A percentile compares a stretch with the other conserved stretches of the same genome.
These are phyloP conservation scores for Edaphochlamys debaryana DNA, from an alignment of 139 green algal genomes.

Conservation along the genomic window DNA sequence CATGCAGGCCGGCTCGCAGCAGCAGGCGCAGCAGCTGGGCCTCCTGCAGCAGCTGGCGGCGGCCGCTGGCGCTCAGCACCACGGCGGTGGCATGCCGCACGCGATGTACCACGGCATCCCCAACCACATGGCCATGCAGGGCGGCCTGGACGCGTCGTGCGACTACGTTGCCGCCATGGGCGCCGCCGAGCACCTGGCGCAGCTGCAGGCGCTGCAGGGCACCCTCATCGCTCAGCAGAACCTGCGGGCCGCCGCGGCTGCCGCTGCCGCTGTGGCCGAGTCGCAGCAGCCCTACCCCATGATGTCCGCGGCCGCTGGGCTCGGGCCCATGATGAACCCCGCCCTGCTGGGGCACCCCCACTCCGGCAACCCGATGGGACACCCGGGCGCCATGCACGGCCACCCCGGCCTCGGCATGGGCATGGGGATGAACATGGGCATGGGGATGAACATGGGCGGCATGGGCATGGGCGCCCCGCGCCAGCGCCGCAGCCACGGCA, in stretches of 20 bases:
- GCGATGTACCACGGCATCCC: neutral
- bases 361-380: too few species aligned
- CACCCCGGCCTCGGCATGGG: too few species aligned
- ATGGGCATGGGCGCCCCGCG: neutral
- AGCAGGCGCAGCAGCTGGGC: conserved; percentile 10
- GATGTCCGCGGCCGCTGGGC: too few species aligned
- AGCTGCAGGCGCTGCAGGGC: conserved; percentile 38
- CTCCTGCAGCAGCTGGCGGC: conserved; percentile 41
- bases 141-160: neutral
- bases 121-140: neutral
- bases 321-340: neutral
- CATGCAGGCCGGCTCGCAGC: neutral
- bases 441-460: conserved; percentile 4
- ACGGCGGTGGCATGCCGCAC: too few species aligned
- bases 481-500: neutral
- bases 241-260: conserved; percentile 17
- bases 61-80: neutral
- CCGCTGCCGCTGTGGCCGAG: conserved; percentile 1
- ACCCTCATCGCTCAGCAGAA: conserved; percentile 27
- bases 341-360: conserved; percentile 1
- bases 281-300: conserved; percentile 9
- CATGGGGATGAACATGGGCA: neutral
- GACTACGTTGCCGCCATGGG: conserved; percentile 13
- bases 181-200: conserved; percentile 21
- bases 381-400: neutral